phyloP scores from a whole-genome alignment of 1,284 basidiomycete species.

The Pyrrhoderma lamaoense region DNA sequence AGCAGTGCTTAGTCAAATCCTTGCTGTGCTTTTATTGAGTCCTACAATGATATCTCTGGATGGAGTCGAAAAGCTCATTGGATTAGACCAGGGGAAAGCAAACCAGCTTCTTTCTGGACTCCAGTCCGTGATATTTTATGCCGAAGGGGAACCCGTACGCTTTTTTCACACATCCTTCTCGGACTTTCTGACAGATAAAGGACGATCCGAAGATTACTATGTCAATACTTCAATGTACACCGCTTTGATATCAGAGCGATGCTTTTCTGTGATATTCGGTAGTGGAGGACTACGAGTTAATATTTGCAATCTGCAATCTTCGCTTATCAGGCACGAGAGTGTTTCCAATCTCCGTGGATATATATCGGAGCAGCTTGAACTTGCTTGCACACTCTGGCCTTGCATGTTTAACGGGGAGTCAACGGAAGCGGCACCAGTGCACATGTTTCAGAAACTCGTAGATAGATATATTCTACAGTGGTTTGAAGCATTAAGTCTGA shows the following conservation, averaged over 20 bases:
- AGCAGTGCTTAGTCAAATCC: no score
- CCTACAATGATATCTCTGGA: no score
- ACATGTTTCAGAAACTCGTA: neutral
- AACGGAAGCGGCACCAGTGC: no score
- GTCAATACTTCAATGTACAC: neutral
- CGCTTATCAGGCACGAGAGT: constrained; percentile 1
- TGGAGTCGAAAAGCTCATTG: no score
- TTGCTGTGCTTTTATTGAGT: no score
- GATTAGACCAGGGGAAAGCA: no score
- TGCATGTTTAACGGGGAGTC: neutral
- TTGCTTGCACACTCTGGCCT: constrained; percentile 2
- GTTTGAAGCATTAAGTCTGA: constrained; percentile 3
- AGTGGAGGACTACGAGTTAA: constrained; percentile 4
- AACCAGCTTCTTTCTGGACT: no score
- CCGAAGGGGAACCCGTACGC: neutral
- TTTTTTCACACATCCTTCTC: constrained; percentile 3
- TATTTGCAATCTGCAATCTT: constrained; percentile 1
- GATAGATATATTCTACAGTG: neutral
- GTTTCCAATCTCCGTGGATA: neutral
- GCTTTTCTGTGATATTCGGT: neutral
- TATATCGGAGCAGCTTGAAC: constrained; percentile 1
- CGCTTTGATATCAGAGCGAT: neutral
- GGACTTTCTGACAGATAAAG: neutral
- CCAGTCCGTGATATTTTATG: no score
- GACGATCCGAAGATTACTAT: neutral